A percentile compares a stretch with the other conserved stretches of the same genome.
phyloP scores from a whole-genome alignment of 805 yeast species.

The Grigorovia humatica region DNA sequence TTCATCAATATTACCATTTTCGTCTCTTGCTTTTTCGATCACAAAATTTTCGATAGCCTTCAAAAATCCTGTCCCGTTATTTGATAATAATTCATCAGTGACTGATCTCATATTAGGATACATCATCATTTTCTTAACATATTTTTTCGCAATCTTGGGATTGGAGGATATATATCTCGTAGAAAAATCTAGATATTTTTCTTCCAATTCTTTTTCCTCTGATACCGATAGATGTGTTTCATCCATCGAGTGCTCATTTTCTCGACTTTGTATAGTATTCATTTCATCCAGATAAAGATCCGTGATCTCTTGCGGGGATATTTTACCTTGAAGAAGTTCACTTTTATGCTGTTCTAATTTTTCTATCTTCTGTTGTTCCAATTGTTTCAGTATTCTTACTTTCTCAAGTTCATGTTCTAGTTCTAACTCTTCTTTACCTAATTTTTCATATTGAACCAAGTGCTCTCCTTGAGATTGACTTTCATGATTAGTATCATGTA shows the following conservation, averaged over 20 bases:
- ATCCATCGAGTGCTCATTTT: neutral
- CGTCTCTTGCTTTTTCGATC: slow-evolving; percentile 28
- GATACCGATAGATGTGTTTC: neutral
- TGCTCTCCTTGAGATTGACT: neutral
- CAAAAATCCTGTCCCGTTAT: slow-evolving; percentile 65
- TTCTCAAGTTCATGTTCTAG: neutral
- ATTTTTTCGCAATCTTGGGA: slow-evolving; percentile 27
- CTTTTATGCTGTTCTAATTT: neutral
- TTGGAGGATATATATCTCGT: slow-evolving; percentile 26
- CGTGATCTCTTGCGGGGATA: neutral
- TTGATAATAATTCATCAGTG: slow-evolving; percentile 67
- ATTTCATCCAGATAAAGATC: neutral
- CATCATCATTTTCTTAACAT: slow-evolving; percentile 24
- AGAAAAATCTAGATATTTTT: slow-evolving; percentile 22
- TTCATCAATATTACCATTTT: slow-evolving; percentile 4
- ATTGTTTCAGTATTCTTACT: neutral
- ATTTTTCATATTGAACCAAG: neutral
- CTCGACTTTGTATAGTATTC: neutral
- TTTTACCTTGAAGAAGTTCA: neutral
- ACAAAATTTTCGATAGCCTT: slow-evolving; percentile 74
- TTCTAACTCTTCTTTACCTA: neutral
- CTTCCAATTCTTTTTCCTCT: slow-evolving; percentile 13
- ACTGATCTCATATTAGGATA: slow-evolving; percentile 44
- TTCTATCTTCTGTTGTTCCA: neutral
- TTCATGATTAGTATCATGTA: neutral